Evolutionary conservation across 352 stramenopile species (phyloP).

Genomic region (Pythium vanterpoolii): DNA sequence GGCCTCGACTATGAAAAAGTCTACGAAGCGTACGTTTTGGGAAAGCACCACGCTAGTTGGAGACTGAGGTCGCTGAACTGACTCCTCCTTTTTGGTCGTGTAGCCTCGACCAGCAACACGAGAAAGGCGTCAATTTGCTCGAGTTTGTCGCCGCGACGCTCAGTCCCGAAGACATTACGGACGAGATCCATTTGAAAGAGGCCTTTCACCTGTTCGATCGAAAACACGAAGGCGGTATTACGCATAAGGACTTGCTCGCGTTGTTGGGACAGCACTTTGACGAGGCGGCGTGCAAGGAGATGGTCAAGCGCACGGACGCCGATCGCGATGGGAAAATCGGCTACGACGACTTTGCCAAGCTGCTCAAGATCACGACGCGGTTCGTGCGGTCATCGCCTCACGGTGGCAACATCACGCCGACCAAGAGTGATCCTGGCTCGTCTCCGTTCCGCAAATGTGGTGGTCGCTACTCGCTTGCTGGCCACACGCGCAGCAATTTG

Average conservation of each 20-base stretch:
- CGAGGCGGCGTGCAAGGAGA: slow-evolving; percentile 45
- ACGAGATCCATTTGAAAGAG: slow-evolving; percentile 48
- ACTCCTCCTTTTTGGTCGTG: not conserved
- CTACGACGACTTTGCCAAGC: slow-evolving; percentile 68
- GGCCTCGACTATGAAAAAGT: slow-evolving; percentile 66
- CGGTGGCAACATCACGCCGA: slow-evolving; percentile 10
- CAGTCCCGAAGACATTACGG: slow-evolving; percentile 48
- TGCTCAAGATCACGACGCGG: slow-evolving; percentile 43
- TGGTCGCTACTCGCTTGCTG: slow-evolving; percentile 17
- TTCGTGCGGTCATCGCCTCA: slow-evolving; percentile 12
- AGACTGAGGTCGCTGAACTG: not conserved
- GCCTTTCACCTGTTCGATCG: slow-evolving; percentile 68
- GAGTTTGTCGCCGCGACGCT: slow-evolving; percentile 79
- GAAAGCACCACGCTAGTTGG: not conserved
- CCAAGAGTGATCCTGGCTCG: slow-evolving; percentile 18
- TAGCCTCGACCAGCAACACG: slow-evolving; percentile 71
- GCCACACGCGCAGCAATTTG: slow-evolving; percentile 19
- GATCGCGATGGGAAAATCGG: slow-evolving; percentile 71
- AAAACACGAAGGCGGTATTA: slow-evolving; percentile 57
- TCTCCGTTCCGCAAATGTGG: slow-evolving; percentile 11
- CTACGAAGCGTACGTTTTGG: slow-evolving; percentile 42
- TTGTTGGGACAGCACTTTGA: slow-evolving; percentile 68
- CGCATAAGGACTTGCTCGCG: slow-evolving; percentile 42
- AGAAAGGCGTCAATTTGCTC: slow-evolving; percentile 70
- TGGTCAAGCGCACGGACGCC: slow-evolving; percentile 56